Evolutionary conservation across 2,329 filamentous ascomycete species (phyloP).

Genomic region (Canariomyces notabilis): DNA sequence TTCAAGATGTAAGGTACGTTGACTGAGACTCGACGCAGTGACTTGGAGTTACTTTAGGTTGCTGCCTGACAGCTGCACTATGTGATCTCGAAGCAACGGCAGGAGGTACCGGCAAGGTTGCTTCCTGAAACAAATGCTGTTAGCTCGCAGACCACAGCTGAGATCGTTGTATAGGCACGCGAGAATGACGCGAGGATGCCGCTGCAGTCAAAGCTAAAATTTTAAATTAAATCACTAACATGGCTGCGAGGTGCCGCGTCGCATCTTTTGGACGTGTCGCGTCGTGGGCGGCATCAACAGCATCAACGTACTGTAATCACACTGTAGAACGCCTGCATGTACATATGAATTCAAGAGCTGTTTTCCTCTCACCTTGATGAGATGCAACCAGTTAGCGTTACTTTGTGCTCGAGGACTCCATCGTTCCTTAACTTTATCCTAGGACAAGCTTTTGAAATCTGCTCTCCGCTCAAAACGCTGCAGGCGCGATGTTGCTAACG

Average conservation of each 20-base stretch:
- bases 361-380: too few relatives aligned
- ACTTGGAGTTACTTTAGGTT: too few relatives aligned
- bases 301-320: too few relatives aligned
- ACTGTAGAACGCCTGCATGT: too few relatives aligned
- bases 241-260: conserved; percentile 4
- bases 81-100: conserved; percentile 1
- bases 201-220: conserved; percentile 1
- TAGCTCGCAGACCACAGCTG: conserved; percentile 10
- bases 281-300: too few relatives aligned
- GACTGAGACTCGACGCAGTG: too few relatives aligned
- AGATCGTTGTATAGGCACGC: conserved; percentile 17
- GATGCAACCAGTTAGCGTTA: too few relatives aligned
- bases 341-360: too few relatives aligned
- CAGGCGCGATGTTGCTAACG: not conserved
- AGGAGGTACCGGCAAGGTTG: conserved; percentile 1
- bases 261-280: conserved; percentile 1
- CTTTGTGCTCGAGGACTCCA: too few relatives aligned
- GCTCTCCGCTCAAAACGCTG: not conserved
- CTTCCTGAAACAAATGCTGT: conserved; percentile 10
- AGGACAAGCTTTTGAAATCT: too few relatives aligned
- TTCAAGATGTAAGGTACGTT: too few relatives aligned
- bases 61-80: not conserved
- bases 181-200: conserved; percentile 23
- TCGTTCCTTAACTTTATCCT: too few relatives aligned
- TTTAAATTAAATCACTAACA: conserved; percentile 7